These are phyloP conservation scores for Diplodia scrobiculata DNA, from an alignment of 2,329 filamentous ascomycete genomes.

Conservation along the genomic window DNA sequence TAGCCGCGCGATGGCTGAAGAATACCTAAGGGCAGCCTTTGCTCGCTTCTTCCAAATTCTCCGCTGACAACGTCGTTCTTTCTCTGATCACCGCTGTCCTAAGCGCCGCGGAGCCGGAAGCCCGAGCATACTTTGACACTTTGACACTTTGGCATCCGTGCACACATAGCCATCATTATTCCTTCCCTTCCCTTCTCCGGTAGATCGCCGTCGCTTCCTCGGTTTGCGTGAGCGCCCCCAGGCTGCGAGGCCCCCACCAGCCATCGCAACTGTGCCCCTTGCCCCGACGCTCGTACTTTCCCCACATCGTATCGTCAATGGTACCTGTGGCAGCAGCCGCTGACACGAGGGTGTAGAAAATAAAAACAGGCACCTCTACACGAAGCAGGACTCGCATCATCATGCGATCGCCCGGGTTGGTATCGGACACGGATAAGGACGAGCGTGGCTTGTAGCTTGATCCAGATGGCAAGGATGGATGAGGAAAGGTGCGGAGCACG, in stretches of 20 bases:
- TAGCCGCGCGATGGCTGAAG: background rate
- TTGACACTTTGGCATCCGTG: too few relatives aligned
- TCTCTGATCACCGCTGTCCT: background rate
- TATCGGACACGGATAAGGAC: too few relatives aligned
- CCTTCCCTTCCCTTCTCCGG: too few relatives aligned
- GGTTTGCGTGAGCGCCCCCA: background rate
- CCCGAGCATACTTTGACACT: background rate
- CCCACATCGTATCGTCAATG: too few relatives aligned
- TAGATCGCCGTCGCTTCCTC: background rate
- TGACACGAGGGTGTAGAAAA: background rate
- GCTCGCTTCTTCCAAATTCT: background rate
- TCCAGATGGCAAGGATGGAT: background rate
- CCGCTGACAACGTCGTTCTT: background rate
- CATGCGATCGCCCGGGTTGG: background rate
- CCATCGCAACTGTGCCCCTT: too few relatives aligned
- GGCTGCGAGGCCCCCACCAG: too few relatives aligned
- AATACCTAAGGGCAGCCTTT: background rate
- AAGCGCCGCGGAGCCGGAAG: background rate
- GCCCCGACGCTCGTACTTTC: too few relatives aligned
- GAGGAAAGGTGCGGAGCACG: too few relatives aligned
- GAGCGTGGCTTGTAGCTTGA: background rate
- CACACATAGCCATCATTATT: too few relatives aligned
- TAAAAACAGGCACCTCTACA: background rate
- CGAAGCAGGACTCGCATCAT: background rate
- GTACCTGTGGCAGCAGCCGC: too few relatives aligned